Base-by-base conservation (phyloP, 345 rosid species). In the Reutealis trisperma region DNA sequence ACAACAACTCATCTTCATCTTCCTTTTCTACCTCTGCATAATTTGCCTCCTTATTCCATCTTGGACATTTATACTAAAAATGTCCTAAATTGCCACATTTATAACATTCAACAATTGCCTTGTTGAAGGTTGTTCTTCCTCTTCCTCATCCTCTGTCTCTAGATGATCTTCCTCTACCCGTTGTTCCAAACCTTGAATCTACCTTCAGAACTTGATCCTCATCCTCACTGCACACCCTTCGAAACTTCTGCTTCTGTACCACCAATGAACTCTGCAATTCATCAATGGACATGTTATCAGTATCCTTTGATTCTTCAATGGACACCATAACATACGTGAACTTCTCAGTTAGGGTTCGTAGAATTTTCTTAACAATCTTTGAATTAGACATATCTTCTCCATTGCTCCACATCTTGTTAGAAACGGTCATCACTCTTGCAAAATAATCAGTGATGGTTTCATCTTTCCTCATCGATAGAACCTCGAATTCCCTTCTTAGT, bases 271-370 rank as follows among this genome's bases (percentile, higher is more conserved):
- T 71, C 4, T 71, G 4, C 0, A 58, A 5, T 6, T 55, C 54
- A 0, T 71, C 7, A 5, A 71, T 71, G 1, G 54, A 11, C 75
- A 34, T 71, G 0, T 2, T 55, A 13, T 22, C 27, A 2, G 24
- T 58, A 19, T 71, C 45, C 12, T 77, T 62, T 0, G 75, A 61
- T 11, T 77, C 64, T 16, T 77, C 63, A 10, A 63, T 51, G 0
- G 41, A 70, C 7, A 47, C 66, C 0, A 70, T 69, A 7, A 77
- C 61, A 69, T 77, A 77, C 1, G 59, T 72, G 59, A 71, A 72
- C 18, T 44, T 71, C 0, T 7, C n/a, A n/a, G n/a, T n/a, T n/a
- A n/a, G n/a, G n/a, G n/a, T n/a, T n/a, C n/a, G n/a, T n/a, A n/a
- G n/a, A n/a, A n/a, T n/a, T n/a, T n/a, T n/a, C n/a, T n/a, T n/a